These are phyloP conservation scores for Drechslerella stenobrocha DNA, from an alignment of 2,329 filamentous ascomycete genomes.

Conservation along the genomic window DNA sequence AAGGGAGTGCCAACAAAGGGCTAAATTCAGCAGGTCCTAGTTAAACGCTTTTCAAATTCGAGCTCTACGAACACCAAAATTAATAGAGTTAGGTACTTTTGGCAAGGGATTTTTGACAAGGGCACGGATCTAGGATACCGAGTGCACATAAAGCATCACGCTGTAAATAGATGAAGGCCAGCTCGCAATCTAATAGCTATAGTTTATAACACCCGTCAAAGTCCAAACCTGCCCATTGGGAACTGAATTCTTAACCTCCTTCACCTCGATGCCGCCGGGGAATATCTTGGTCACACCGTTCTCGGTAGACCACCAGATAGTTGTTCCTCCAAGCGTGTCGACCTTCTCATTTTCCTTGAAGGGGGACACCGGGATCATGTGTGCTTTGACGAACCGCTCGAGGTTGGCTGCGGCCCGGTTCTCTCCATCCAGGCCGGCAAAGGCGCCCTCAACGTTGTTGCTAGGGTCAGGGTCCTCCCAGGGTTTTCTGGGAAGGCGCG, in stretches of 20 bases:
- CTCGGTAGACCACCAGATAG: conserved; percentile 80
- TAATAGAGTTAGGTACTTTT: too few relatives aligned
- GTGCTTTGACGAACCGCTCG: conserved; percentile 78
- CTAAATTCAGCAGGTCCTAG: too few relatives aligned
- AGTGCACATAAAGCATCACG: too few relatives aligned
- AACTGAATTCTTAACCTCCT: conserved; percentile 72
- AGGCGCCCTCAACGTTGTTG: conserved; percentile 61
- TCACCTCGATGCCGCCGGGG: conserved; percentile 78
- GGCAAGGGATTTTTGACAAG: too few relatives aligned
- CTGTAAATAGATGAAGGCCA: too few relatives aligned
- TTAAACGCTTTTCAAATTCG: too few relatives aligned
- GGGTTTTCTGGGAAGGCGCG: conserved; percentile 76
- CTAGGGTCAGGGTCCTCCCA: conserved; percentile 79
- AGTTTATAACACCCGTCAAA: conserved; percentile 65
- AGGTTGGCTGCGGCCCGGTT: conserved; percentile 77
- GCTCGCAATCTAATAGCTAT: too few relatives aligned
- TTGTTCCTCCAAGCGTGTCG: conserved; percentile 68
- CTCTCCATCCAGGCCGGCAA: conserved; percentile 73
- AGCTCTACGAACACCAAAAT: too few relatives aligned
- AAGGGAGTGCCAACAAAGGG: too few relatives aligned
- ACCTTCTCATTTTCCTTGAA: conserved; percentile 70
- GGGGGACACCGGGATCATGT: conserved; percentile 74
- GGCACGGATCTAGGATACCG: too few relatives aligned
- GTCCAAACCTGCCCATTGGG: conserved; percentile 77
- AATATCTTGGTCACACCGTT: conserved; percentile 68